Evolutionary conservation across 441 rosid genomes (phyloP), one percentile per base, ranked within the genome.

Genomic region (Viola pubescens): DNA sequence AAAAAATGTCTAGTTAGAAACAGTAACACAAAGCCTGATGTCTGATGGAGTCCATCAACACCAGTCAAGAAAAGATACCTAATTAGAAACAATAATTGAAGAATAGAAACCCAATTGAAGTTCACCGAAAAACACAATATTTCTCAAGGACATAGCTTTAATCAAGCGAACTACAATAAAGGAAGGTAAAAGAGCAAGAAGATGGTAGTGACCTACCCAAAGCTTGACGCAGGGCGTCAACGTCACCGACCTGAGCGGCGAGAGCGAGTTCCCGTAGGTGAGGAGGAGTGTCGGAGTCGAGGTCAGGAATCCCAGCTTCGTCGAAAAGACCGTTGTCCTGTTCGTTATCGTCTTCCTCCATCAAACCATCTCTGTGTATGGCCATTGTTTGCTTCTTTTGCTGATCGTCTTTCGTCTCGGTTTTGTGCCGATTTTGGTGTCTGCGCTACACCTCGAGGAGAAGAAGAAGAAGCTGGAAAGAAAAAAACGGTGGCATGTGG

Each of bases 301-400:
- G 59, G 48, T 77, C 91, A 14, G 57, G 46, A 14, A 80, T 51
- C 38, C 77, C 86, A 51, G 72, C 81, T 52, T 79, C 85, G 47
- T 77, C 85, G 46, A 83, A 74, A 46, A 87, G 80, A 59, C 73
- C 77, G 71, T 86, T 86, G 4, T 83, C 88, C 37, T 81, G 92
- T 9, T 79, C 91, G 75, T 75, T 70, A 8, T 85, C 96, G 8
- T 87, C 94, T 56, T 84, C 94, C 10, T 85, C 95, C n/a, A 79
- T 49, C 26, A 77, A 59, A 38, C 85, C 90, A 61, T 82, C 87
- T 70, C 77, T 86, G 60, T 85, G 95, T 43, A 91, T 95, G 37
- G 98, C 98, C 98, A 91, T 89, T 37, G 42, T 57, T 52, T n/a
- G 5, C 7, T 41, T 8, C n/a, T 13, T 34, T 1, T 61, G 13